A percentile compares a stretch with the other conserved stretches of the same genome.
Evolutionary conservation across 2,329 filamentous ascomycete species (phyloP).

Genomic region (Fonsecaea monophora): DNA sequence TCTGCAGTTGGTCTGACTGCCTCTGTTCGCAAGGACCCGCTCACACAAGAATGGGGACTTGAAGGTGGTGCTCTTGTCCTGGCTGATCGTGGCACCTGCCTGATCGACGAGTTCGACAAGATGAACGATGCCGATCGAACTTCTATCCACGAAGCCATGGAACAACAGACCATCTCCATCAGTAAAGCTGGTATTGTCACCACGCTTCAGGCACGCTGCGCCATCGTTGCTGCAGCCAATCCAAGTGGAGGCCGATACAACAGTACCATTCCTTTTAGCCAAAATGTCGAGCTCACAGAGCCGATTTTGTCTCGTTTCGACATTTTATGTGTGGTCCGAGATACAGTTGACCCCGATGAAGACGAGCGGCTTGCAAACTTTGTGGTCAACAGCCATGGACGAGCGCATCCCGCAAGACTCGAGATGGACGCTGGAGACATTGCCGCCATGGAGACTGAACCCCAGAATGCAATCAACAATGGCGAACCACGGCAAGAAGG

Average conservation of each 20-base stretch:
- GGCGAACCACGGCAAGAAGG: conserved; percentile 63
- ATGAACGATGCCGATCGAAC: conserved; percentile 99
- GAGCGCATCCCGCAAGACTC: conserved; percentile 76
- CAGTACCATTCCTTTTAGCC: conserved; percentile 90
- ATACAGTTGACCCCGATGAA: conserved; percentile 89
- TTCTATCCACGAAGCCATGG: conserved; percentile 99
- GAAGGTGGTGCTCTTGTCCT: conserved; percentile 95
- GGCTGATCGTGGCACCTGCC: conserved; percentile 89
- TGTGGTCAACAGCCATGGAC: conserved; percentile 91
- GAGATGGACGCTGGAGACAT: conserved; percentile 53
- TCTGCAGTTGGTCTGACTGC: conserved; percentile 97
- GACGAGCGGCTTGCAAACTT: conserved; percentile 94
- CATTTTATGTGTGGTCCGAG: conserved; percentile 92
- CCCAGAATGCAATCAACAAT: conserved; percentile 51
- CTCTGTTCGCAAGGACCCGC: conserved; percentile 90
- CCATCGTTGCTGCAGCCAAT: conserved; percentile 95
- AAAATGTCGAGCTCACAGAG: conserved; percentile 96
- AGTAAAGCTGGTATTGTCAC: conserved; percentile 99
- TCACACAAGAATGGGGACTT: conserved; percentile 96
- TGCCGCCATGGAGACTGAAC: conserved; percentile 69
- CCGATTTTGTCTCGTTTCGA: conserved; percentile 98
- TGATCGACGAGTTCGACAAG: conserved; percentile 99
- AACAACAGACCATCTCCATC: conserved; percentile 99
- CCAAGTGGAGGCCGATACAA: conserved; percentile 97
- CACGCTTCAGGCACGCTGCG: conserved; percentile 92